A percentile compares a stretch with the other conserved stretches of the same genome.
These are phyloP conservation scores for Solanum medicagineum DNA, from an alignment of 257 asterid genomes.

Conservation along the genomic window DNA sequence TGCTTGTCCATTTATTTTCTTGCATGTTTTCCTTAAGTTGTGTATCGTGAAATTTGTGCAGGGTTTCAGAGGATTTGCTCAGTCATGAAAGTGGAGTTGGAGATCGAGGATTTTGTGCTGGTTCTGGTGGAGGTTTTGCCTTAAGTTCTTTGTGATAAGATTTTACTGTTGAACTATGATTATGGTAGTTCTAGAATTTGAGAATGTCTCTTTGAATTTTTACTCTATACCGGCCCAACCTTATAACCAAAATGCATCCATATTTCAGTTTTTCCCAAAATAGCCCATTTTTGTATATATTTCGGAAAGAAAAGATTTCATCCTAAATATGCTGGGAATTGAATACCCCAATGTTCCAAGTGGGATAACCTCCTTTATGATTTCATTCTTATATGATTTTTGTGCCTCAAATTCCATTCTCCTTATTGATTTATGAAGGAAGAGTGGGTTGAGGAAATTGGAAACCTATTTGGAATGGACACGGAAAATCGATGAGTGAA, in stretches of 20 bases:
- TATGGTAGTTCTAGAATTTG: not conserved
- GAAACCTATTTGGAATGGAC: not conserved
- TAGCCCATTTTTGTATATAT: not conserved
- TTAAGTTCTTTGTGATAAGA: not conserved
- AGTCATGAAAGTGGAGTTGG: not conserved
- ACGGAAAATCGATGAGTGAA: not conserved
- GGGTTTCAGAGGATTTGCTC: not conserved
- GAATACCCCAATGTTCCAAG: not conserved
- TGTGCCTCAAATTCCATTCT: not conserved
- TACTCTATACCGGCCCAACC: not conserved
- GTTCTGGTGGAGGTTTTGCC: not conserved
- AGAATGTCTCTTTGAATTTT: not conserved
- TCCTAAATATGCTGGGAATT: not conserved
- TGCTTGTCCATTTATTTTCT: not conserved
- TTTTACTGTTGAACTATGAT: too few species aligned
- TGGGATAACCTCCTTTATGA: not conserved
- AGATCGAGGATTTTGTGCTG: not conserved
- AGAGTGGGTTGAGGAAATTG: not conserved
- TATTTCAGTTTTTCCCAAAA: not conserved
- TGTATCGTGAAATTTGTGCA: not conserved
- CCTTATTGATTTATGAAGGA: not conserved
- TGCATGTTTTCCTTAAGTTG: not conserved
- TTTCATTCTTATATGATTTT: not conserved
- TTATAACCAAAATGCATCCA: not conserved
- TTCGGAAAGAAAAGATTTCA: not conserved